phyloP scores from a whole-genome alignment of 495 filamentous ascomycete genomes.

The Penicillium waksmanii region DNA sequence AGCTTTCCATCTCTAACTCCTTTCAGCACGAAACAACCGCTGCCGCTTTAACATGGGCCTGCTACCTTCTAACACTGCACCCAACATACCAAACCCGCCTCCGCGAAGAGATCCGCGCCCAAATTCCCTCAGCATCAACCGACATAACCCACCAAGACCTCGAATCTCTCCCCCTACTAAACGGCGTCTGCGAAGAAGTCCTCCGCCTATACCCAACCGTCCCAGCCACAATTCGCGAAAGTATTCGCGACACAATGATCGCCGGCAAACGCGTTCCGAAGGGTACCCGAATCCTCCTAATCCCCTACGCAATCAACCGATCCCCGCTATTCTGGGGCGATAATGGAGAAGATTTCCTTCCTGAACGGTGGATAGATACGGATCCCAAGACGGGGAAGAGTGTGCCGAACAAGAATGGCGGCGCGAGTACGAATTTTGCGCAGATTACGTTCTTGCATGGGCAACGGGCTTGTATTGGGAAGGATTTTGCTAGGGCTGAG shows the following conservation, averaged over 20 bases:
- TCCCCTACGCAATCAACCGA: slow-evolving; percentile 49
- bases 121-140: slow-evolving; percentile 36
- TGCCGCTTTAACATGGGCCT: slow-evolving; percentile 55
- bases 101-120: slow-evolving; percentile 49
- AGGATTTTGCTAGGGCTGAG: slow-evolving; percentile 51
- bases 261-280: slow-evolving; percentile 47
- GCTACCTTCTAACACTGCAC: slow-evolving; percentile 52
- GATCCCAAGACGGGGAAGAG: slow-evolving; percentile 29
- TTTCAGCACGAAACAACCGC: slow-evolving; percentile 57
- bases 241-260: slow-evolving; percentile 49
- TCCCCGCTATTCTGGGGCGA: slow-evolving; percentile 45
- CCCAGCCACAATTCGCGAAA: slow-evolving; percentile 51
- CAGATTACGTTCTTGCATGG: slow-evolving; percentile 56
- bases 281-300: slow-evolving; percentile 48
- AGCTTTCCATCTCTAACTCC: slow-evolving; percentile 18
- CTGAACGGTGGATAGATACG: slow-evolving; percentile 55
- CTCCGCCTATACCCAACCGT: slow-evolving; percentile 56
- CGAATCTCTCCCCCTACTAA: slow-evolving; percentile 55
- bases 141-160: slow-evolving; percentile 42
- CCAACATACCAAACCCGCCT: slow-evolving; percentile 50
- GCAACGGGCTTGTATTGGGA: slow-evolving; percentile 53
- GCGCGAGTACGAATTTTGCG: slow-evolving; percentile 49
- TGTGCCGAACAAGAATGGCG: slow-evolving; percentile 39
- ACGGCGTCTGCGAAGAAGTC: slow-evolving; percentile 56
- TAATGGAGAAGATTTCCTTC: slow-evolving; percentile 45